Conservation (phyloP, 192 early-diverging fungal species). For the Coemansia sp. region DNA sequence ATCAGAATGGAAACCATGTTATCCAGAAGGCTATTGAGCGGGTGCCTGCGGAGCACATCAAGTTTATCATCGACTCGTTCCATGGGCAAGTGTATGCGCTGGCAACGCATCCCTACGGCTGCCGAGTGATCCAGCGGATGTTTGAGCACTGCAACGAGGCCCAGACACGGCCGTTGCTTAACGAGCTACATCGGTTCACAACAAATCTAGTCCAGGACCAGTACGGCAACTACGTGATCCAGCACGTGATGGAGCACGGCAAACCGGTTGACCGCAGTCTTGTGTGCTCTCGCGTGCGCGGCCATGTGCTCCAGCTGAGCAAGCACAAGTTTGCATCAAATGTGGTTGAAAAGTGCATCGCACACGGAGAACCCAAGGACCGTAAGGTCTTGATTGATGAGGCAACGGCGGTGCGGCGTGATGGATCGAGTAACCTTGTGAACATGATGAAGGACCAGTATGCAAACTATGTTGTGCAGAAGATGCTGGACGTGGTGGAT, state of each 20-base stretch:
- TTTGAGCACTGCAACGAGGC: constrained; percentile 98
- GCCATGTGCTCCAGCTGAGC: constrained; percentile 87
- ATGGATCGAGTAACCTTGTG: constrained; percentile 76
- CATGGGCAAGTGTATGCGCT: constrained; percentile 94
- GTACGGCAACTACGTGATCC: constrained; percentile 99
- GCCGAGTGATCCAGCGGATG: constrained; percentile 98
- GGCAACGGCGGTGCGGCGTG: constrained; percentile 79
- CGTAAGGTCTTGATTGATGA: constrained; percentile 91
- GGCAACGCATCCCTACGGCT: constrained; percentile 98
- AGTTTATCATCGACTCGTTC: constrained; percentile 97
- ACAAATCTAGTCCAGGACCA: constrained; percentile 94
- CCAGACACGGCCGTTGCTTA: constrained; percentile 80
- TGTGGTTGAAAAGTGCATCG: constrained; percentile 98
- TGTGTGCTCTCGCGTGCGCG: constrained; percentile 87
- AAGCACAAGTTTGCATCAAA: constrained; percentile 99
- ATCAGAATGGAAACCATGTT: constrained; percentile 99
- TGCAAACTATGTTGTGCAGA: constrained; percentile 99
- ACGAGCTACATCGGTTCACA: constrained; percentile 93
- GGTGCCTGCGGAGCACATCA: constrained; percentile 87
- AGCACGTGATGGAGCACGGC: constrained; percentile 96
- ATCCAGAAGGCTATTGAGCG: constrained; percentile 99
- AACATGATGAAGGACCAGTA: constrained; percentile 99
- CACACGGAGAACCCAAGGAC: constrained; percentile 84
- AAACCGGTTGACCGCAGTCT: constrained; percentile 83
- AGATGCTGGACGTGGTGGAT: constrained; percentile 98